Base-by-base conservation (phyloP, 176 grass and related monocot species). In the Rhynchospora pubera region DNA sequence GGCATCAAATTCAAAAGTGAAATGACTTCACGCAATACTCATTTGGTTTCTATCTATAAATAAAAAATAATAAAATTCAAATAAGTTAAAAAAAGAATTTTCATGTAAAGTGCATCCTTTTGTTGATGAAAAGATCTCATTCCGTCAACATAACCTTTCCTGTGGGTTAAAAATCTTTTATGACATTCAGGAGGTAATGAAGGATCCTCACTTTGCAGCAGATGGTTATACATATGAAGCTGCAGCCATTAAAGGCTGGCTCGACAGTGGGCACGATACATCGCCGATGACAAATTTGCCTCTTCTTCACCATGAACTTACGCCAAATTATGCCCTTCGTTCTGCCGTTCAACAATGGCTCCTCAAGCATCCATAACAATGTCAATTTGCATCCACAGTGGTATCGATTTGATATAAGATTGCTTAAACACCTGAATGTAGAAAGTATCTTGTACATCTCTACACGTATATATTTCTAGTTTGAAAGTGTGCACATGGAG, bases 171-270 rank as follows among this genome's bases (percentile, higher is more conserved):
- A 68, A 62, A 76, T 0, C 55, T 77, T 42, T 77, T 81, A 65
- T 82, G 22, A 81, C 18, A 61, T 46, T 3, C 70, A 93, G 94
- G 94, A 93, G 74, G 76, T 97, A 12, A 97, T 97, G 91, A 97
- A 82, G 69, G 87, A 93, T 63, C 94, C 94, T 67, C 89, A 90
- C 39, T 75, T 91, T 72, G 94, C 94, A 0, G 83, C 91, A n/a
- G 91, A 97, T 67, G 89, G 91, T 7, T 88, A 89, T 85, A 93
- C 89, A 50, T 97, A 97, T 21, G 93, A 97, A 89, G 88, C 72
- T 13, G 89, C 89, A 79, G 83, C 81, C 23, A 93, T 93, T 77
- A 97, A 87, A 57, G 87, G 85, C 14, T 93, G 94, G 94, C 81
- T 97, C 9, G 84, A 90, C 26, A 64, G 93, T 13, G 89, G 91